phyloP scores from a whole-genome alignment of 164 flowering plant genomes.

The Pachysandra terminalis region DNA sequence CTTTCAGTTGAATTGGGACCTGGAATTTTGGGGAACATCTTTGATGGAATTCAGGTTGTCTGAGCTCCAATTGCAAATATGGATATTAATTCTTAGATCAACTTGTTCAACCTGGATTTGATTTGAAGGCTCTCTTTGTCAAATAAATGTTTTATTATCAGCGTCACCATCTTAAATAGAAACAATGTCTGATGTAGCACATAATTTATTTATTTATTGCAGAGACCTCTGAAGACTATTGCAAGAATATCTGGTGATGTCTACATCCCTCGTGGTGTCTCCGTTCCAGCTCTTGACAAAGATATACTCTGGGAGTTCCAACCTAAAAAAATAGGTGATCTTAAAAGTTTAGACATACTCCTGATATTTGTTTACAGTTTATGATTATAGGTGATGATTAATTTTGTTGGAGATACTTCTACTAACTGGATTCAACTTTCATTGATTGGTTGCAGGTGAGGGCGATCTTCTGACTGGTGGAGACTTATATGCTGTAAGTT shows the following conservation, averaged over 20 bases:
- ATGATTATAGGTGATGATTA: background rate
- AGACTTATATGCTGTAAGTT: conserved; percentile 95
- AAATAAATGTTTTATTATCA: background rate
- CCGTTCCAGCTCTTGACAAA: conserved; percentile 98
- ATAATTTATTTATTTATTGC: conserved; percentile 12
- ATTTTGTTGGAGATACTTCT: conserved; percentile 1
- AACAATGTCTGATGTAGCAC: background rate
- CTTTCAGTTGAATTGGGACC: conserved; percentile 97
- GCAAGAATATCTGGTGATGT: conserved; percentile 95
- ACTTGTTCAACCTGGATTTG: background rate
- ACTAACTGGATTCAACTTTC: background rate
- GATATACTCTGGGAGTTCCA: conserved; percentile 93
- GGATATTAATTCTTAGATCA: conserved; percentile 1
- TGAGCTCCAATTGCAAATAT: background rate
- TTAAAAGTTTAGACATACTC: background rate
- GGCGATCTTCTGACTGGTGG: conserved; percentile 97
- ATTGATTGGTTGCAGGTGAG: conserved; percentile 56
- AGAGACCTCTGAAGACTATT: conserved; percentile 98
- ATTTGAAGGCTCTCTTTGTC: background rate
- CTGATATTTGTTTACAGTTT: background rate
- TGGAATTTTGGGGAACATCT: conserved; percentile 95
- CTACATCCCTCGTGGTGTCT: conserved; percentile 97
- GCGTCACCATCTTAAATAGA: background rate
- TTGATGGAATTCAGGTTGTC: conserved; percentile 96
- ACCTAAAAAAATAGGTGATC: conserved; percentile 82